phyloP scores from a whole-genome alignment of 495 filamentous ascomycete genomes.

The Clohesyomyces aquaticus region DNA sequence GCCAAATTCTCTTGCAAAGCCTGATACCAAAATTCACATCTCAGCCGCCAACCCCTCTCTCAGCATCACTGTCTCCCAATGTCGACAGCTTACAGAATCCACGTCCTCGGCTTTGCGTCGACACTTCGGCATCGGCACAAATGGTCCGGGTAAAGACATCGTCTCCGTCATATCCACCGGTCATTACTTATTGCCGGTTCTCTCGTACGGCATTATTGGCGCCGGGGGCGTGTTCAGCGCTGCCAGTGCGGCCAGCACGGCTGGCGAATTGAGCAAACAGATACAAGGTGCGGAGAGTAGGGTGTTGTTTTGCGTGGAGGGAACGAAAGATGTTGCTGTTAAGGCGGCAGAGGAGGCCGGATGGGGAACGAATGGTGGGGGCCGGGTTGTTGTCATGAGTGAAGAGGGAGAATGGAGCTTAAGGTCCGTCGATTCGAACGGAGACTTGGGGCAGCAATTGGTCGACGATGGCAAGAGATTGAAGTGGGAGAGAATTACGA shows the following conservation, averaged over 20 bases:
- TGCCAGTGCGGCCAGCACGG: slow-evolving; percentile 49
- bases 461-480: slow-evolving; percentile 35
- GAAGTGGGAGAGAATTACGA: slow-evolving; percentile 52
- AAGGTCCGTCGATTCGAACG: slow-evolving; percentile 11
- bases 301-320: slow-evolving; percentile 27
- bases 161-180: slow-evolving; percentile 55
- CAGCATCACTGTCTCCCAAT: slow-evolving; percentile 52
- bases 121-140: slow-evolving; percentile 52
- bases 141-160: slow-evolving; percentile 53
- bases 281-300: slow-evolving; percentile 43
- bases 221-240: slow-evolving; percentile 57
- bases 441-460: slow-evolving; percentile 15
- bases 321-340: slow-evolving; percentile 35
- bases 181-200: slow-evolving; percentile 52
- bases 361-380: slow-evolving; percentile 32
- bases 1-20: slow-evolving; percentile 31
- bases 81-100: slow-evolving; percentile 50
- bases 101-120: slow-evolving; percentile 53
- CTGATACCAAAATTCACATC: slow-evolving; percentile 46
- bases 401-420: slow-evolving; percentile 30
- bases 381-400: slow-evolving; percentile 33
- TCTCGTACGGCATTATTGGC: slow-evolving; percentile 55
- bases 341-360: slow-evolving; percentile 36
- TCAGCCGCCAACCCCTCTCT: slow-evolving; percentile 55
- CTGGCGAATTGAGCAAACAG: slow-evolving; percentile 50